Evolutionary conservation across 208 protist genomes (phyloP).

Genomic region (Crithidia thermophila): DNA sequence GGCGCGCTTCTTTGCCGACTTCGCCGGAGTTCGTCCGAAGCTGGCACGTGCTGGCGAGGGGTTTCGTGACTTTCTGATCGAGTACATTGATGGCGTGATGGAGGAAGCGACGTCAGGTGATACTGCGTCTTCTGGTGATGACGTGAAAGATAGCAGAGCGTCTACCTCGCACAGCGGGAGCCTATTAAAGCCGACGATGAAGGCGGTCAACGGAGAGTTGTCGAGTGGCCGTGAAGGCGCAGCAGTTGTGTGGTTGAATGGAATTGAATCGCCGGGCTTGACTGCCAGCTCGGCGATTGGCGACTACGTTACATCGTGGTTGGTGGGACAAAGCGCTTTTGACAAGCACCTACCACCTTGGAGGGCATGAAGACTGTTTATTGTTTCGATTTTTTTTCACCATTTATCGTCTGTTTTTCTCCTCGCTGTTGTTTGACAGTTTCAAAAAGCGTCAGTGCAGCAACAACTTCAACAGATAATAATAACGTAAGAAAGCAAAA

Average conservation of each 20-base stretch:
- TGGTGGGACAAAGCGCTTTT: constrained; percentile 12
- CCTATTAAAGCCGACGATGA: constrained; percentile 3
- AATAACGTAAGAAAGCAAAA: no score
- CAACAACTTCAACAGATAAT: no score
- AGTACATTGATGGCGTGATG: constrained; percentile 21
- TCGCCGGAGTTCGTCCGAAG: constrained; percentile 45
- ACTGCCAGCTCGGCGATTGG: constrained; percentile 44
- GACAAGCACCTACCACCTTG: constrained; percentile 20
- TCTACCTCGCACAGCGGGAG: background rate
- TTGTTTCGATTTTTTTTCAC: background rate
- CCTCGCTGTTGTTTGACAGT: no score
- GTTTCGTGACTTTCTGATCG: constrained; percentile 48
- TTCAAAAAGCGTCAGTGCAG: no score
- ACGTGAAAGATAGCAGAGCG: background rate
- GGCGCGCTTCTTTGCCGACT: constrained; percentile 29
- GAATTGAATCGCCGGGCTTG: constrained; percentile 48
- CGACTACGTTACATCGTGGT: constrained; percentile 35
- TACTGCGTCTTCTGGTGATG: no score
- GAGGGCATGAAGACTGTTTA: background rate
- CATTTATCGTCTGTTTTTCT: background rate
- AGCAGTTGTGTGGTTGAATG: constrained; percentile 37
- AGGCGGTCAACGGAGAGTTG: background rate
- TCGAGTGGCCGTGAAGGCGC: background rate
- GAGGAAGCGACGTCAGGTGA: no score
- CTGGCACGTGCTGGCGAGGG: constrained; percentile 31